phyloP scores from a whole-genome alignment of 495 filamentous ascomycete genomes.

The Trichoderma gamsii region DNA sequence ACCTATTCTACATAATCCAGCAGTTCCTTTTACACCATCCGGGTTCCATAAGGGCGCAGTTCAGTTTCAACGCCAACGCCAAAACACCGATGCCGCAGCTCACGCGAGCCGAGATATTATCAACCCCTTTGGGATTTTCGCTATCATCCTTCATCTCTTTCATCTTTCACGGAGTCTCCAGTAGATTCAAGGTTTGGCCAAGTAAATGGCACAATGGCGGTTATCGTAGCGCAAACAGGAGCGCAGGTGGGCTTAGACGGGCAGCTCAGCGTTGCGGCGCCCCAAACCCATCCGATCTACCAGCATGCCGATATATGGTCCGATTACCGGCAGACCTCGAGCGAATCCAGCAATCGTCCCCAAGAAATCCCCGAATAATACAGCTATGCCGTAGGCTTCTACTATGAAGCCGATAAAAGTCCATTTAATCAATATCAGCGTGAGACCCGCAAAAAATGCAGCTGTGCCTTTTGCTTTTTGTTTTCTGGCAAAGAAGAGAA shows the following conservation, averaged over 20 bases:
- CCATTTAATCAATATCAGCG: conserved; percentile 83
- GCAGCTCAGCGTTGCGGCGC: conserved; percentile 67
- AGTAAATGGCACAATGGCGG: background rate
- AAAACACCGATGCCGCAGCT: conserved; percentile 3
- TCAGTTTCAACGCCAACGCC: conserved; percentile 11
- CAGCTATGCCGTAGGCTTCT: conserved; percentile 86
- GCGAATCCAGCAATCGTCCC: conserved; percentile 87
- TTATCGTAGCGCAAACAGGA: background rate
- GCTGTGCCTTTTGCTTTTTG: conserved; percentile 89
- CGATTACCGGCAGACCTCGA: conserved; percentile 75
- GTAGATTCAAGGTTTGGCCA: background rate
- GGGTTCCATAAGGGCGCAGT: background rate
- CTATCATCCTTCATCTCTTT: background rate
- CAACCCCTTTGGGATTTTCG: background rate
- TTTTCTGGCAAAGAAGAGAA: conserved; percentile 85
- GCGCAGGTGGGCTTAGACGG: conserved; percentile 46
- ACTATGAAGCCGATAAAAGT: conserved; percentile 81
- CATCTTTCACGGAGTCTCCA: background rate
- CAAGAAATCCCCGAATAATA: conserved; percentile 93
- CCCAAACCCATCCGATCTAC: conserved; percentile 59
- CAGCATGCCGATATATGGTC: conserved; percentile 67
- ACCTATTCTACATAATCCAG: conserved; percentile 1
- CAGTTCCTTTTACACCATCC: background rate
- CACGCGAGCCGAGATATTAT: background rate
- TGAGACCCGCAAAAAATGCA: conserved; percentile 78